These are phyloP conservation scores for Ambrosia trifida DNA, from an alignment of 129 eudicot genomes.

Conservation along the genomic window DNA sequence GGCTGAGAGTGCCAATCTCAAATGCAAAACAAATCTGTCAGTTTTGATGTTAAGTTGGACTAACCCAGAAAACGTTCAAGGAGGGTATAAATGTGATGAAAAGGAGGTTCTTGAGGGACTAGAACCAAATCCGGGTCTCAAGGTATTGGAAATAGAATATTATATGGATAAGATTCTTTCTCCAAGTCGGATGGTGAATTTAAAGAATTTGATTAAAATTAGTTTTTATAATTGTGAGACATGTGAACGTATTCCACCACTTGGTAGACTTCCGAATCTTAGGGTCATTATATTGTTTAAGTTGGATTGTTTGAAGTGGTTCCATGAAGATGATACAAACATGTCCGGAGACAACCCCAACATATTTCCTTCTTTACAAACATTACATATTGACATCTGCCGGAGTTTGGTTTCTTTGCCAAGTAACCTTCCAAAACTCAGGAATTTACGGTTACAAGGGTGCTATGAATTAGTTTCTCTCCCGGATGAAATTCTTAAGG, in stretches of 20 bases:
- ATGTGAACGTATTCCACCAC: constrained; percentile 6
- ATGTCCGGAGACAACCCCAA: neutral
- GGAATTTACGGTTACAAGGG: neutral
- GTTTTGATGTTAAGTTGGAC: neutral
- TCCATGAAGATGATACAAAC: neutral
- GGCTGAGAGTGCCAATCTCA: constrained; percentile 13
- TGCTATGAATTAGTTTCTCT: neutral
- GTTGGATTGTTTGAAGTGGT: neutral
- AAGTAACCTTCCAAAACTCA: neutral
- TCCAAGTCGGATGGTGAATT: constrained; percentile 18
- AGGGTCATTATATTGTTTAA: neutral
- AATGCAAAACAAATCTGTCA: neutral
- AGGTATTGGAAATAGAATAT: neutral
- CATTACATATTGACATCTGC: neutral
- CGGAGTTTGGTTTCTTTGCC: neutral
- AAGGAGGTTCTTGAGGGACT: neutral
- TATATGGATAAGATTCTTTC: neutral
- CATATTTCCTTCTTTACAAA: constrained; percentile 5
- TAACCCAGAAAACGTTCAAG: no score
- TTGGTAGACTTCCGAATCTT: constrained; percentile 20
- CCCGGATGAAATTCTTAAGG: constrained; percentile 7
- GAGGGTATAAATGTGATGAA: constrained; percentile 3
- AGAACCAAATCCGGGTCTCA: constrained; percentile 15
- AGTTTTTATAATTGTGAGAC: neutral
- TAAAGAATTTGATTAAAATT: neutral